Evolutionary conservation across 345 rosid species (phyloP), one percentile per base, ranked within the genome.

Genomic region (Nasturtium officinale): DNA sequence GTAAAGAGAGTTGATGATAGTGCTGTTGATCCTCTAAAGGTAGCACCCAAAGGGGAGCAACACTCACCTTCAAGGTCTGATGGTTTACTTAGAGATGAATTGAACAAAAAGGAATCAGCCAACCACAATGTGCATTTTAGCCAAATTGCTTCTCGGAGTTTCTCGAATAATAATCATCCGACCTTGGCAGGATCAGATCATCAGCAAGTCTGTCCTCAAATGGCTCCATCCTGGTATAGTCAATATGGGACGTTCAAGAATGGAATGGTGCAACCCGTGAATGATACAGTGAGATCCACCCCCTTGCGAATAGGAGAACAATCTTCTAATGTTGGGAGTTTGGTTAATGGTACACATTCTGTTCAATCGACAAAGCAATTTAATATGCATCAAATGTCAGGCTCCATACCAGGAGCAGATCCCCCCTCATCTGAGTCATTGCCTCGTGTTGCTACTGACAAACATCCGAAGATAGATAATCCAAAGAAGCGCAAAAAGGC

Each of bases 191-290:
- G 81, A 80, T 72, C 77, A 62, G 89, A 84, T 55, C 80, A 83
- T 74, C 79, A 85, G 59, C 85, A 83, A 67, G 74, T 89, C 64
- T 89, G 88, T 81, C 84, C 83, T 60, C 92, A 80, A 79, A 84
- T 85, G 88, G 94, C 87, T 29, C 91, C 94, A 65, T 85, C 94
- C 55, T 89, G 95, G 92, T 87, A 87, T 78, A 87, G 79, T 80
- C 88, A 80, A 77, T 85, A 83, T 65, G 92, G 95, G 28, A 78
- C 85, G 25, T 82, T 82, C 74, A 90, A 78, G 84, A 86, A 88
- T 76, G 95, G 87, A 79, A 84, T 87, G 72, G 82, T 82, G 62
- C 79, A 78, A 68, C 83, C 83, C 21, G 40, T 72, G 20, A 77
- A 65, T 78, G 87, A 87, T 80, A 61, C 81, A 16, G 80, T 7